Base-by-base conservation (phyloP, 768 basidiomycete species). In the Naganishia randhawae region DNA sequence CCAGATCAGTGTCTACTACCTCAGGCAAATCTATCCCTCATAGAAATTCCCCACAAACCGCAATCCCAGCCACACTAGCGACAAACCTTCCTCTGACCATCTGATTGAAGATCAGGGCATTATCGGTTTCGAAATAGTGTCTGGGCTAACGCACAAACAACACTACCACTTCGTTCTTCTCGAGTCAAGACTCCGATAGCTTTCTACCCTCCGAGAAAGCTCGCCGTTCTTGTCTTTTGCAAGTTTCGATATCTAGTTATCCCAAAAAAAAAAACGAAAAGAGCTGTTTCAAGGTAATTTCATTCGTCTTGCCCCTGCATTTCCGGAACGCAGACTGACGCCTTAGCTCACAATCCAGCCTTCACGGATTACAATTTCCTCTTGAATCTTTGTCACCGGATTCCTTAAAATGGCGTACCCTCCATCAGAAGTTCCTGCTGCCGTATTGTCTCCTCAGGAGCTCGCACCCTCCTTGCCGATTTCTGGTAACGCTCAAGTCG, bases 361-460 rank as follows among this genome's bases (percentile, higher is more conserved):
- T 64, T 25, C 45, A 41, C 39, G 27, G 25, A 64, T 31, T 32
- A 19, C 14, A 41, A n/a, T 22, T 63, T 42, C 39, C 17, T 33
- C 35, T 27, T 32, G 32, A 14, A 37, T 39, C 50, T 65, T 51
- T 35, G 29, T 41, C 35, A 22, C 17, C 50, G 3, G 33, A 35
- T 63, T 31, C 39, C 45, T 50, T 41, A 53, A 42, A 68, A 70
- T 63, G 65, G 37, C 73, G 11, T 75, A 69, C 35, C 74, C 74
- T 62, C 71, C 77, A 42, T 73, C 72, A 19, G 71, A 55, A 17
- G 72, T 77, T 19, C 75, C 77, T 14, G 69, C 73, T 9, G 70
- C 74, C 45, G 70, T 69, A 48, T 67, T 74, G 29, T 57, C 72
- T 19, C 48, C 67, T 31, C 42, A 41, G 27, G 45, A 68, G 35